phyloP scores from a whole-genome alignment of 1,284 basidiomycete genomes.

The Boletus holoroseus region DNA sequence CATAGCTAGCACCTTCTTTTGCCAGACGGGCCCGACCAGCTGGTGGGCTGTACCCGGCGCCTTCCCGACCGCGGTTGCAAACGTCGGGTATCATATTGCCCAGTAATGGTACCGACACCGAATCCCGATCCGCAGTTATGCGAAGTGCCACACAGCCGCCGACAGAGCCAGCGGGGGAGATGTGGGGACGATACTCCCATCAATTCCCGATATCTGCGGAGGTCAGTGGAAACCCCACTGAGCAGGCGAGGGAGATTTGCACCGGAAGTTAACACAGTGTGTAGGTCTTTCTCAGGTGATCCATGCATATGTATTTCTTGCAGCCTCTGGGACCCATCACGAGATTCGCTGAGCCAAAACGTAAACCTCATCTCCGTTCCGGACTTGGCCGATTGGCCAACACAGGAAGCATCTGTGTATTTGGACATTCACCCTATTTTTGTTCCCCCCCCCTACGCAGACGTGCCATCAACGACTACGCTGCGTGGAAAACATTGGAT shows the following conservation, averaged over 20 bases:
- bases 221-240: not conserved
- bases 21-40: not conserved
- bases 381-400: slow-evolving; percentile 3
- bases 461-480: not conserved
- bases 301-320: not conserved
- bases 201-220: not conserved
- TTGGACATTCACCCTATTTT: not conserved
- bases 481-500: not conserved
- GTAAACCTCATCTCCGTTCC: slow-evolving; percentile 8
- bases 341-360: not conserved
- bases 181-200: not conserved
- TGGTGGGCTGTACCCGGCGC: too few species aligned
- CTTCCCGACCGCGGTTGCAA: not conserved
- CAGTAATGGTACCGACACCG: not conserved
- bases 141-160: not conserved
- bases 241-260: not conserved
- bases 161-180: not conserved
- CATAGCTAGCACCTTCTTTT: too few species aligned
- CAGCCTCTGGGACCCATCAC: not conserved
- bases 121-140: not conserved
- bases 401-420: not conserved
- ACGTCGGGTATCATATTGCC: not conserved
- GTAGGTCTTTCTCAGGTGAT: slow-evolving; percentile 7
- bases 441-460: not conserved
- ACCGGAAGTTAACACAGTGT: not conserved